Base-by-base conservation (phyloP, 805 yeast genomes). In the Yamadazyma sp. region DNA sequence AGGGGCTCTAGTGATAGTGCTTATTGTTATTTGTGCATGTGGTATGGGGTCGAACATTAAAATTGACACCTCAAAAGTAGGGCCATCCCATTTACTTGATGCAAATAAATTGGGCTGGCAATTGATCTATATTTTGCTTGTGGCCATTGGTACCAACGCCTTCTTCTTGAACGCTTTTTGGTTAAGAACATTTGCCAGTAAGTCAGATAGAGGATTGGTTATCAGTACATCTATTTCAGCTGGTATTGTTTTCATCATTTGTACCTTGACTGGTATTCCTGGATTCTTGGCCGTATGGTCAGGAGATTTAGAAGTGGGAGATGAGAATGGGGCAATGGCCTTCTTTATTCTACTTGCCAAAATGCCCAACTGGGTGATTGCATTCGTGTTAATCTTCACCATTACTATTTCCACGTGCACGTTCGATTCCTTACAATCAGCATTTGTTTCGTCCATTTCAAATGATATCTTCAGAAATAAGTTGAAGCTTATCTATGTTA, bases 281-380 rank as follows among this genome's bases (percentile, higher is more conserved):
- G 97, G 97, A 8, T 72, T 90, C 45, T 58, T 89, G 33, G 96
- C 95, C 3, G 96, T 87, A 13, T 90, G 97, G 97, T 77, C 90
- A 0, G 91, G 91, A 1, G 77, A 75, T 48, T 57, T 80, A 41
- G 60, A 67, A 6, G 73, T 75, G 17, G 60, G 58, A 29, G 81
- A 76, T 50, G 75, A 62, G 3, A 69, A 74, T 25, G 84, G 93
- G 1, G 70, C 71, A 30, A 75, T 79, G 45, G 84, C 93, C 0
- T 83, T 90, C 49, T 90, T 77, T 65, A 65, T 83, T 45, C 67
- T 90, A 42, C 65, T 90, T 43, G 66, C 78, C 12, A 67, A 78
- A 40, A 77, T 89, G 80, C 91, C 95, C 5, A 72, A 76, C 12
- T 89, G 97, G 96, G 78, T 89, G 7, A 74, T 83, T 48, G 96